Base-by-base conservation (phyloP, 306 rosid species). In the Ammopiptanthus mongolicus region DNA sequence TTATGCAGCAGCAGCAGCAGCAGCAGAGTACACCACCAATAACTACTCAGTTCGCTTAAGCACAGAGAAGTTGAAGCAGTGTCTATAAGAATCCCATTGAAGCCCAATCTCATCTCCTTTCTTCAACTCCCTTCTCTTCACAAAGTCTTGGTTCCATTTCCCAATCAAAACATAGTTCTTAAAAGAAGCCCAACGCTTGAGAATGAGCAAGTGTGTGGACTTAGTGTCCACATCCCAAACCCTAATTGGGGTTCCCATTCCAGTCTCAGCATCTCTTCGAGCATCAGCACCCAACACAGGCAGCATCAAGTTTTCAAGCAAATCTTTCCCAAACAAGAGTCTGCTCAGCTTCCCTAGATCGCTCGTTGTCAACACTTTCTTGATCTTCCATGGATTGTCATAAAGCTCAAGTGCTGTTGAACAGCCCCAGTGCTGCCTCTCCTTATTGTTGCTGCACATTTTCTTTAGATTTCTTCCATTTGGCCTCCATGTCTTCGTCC, bases 131-230 rank as follows among this genome's bases (percentile, higher is more conserved):
- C 83, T 69, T 14, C 84, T 59, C 41, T 7, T 46, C 19, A 85
- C 80, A 15, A 78, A 78, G 7, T 78, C 56, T 2, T 13, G 15
- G n/a, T 0, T 69, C 86, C 88, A 85, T 1, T 29, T 37, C 0
- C 71, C 75, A 6, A 60, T 29, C n/a, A 79, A 34, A 1, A 75
- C 72, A 5, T 56, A 75, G 60, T 39, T 48, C 34, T 39, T 64
- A 33, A 69, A 70, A 8, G 87, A 74, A 9, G 42, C 36, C 76
- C 82, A 84, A 8, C 51, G 66, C 65, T 80, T 65, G 12, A 84
- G 70, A 57, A 71, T 14, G n/a, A 80, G 52, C 0, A 18, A 9
- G 61, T 84, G 74, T 69, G 41, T 28, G 10, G 80, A 29, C 64
- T 29, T 18, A 8, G 80, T 76, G 33, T 84, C 80, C 0, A 37